Evolutionary conservation across 129 eudicot genomes (phyloP).

Genomic region (Escallonia herrerae): DNA sequence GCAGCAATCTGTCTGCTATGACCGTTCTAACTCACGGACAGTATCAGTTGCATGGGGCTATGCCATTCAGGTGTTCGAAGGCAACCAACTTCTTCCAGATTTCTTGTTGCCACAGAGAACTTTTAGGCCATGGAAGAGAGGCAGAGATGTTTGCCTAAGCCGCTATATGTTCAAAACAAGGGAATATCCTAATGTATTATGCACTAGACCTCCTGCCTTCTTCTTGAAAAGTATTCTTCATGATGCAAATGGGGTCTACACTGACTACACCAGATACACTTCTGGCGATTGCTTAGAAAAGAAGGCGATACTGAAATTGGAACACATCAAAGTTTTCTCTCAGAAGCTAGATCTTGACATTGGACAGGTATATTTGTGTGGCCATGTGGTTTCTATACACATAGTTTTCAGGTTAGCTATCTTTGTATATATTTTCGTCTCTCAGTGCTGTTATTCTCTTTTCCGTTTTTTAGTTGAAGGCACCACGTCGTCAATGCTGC

Average conservation of each 20-base stretch:
- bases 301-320: constrained; percentile 22
- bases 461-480: constrained; percentile 28
- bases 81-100: constrained; percentile 61
- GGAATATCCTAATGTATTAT: constrained; percentile 35
- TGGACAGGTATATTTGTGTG: constrained; percentile 26
- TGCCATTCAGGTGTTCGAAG: constrained; percentile 65
- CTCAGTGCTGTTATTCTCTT: neutral
- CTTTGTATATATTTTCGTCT: neutral
- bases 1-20: constrained; percentile 81
- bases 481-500: constrained; percentile 77
- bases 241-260: constrained; percentile 22
- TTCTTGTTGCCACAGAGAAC: constrained; percentile 43
- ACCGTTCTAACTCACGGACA: constrained; percentile 40
- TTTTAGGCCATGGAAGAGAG: constrained; percentile 64
- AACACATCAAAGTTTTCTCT: constrained; percentile 41
- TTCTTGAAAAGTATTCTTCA: constrained; percentile 41
- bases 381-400: neutral
- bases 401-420: neutral
- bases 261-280: constrained; percentile 31
- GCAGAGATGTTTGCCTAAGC: constrained; percentile 28
- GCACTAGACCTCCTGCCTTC: constrained; percentile 52
- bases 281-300: constrained; percentile 34
- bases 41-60: constrained; percentile 80
- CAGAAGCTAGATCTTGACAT: constrained; percentile 21
- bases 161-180: constrained; percentile 61